phyloP scores from a whole-genome alignment of 768 basidiomycete species.

The Termitomyces sp. region DNA sequence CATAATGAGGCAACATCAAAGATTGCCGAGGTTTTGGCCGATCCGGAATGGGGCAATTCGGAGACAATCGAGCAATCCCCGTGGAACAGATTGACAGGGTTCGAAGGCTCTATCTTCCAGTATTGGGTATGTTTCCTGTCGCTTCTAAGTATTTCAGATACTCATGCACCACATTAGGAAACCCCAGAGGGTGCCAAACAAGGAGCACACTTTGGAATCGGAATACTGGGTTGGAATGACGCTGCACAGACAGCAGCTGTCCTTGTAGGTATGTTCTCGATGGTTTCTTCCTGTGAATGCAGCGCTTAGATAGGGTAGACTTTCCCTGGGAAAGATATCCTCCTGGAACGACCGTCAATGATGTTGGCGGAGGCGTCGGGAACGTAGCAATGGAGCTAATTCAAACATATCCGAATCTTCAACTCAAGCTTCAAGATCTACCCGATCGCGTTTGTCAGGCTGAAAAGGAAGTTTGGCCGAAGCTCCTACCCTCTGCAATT shows the following conservation, averaged over 20 bases:
- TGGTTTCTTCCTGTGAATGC: not conserved
- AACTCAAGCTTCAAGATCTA: constrained; percentile 38
- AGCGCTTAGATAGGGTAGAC: constrained; percentile 18
- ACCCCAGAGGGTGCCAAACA: constrained; percentile 16
- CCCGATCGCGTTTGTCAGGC: constrained; percentile 31
- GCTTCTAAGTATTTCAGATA: not conserved
- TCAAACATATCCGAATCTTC: constrained; percentile 32
- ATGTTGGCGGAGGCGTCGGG: constrained; percentile 41
- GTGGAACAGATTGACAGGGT: constrained; percentile 16
- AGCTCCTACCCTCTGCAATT: constrained; percentile 33
- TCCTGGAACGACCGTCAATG: constrained; percentile 30
- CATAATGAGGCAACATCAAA: constrained; percentile 8
- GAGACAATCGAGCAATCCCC: constrained; percentile 16
- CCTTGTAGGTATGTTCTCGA: constrained; percentile 18
- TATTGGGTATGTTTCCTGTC: constrained; percentile 4
- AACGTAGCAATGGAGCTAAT: constrained; percentile 30
- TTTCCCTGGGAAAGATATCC: constrained; percentile 35
- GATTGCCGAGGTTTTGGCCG: constrained; percentile 35
- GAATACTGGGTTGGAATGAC: constrained; percentile 31
- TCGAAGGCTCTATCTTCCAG: constrained; percentile 10
- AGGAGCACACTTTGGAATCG: constrained; percentile 27
- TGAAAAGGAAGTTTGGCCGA: constrained; percentile 30
- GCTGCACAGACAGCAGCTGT: constrained; percentile 20
- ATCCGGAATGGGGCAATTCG: constrained; percentile 32
- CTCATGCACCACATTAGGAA: not conserved